Conservation (phyloP, 495 filamentous ascomycete species). For the Niebla homalea region DNA sequence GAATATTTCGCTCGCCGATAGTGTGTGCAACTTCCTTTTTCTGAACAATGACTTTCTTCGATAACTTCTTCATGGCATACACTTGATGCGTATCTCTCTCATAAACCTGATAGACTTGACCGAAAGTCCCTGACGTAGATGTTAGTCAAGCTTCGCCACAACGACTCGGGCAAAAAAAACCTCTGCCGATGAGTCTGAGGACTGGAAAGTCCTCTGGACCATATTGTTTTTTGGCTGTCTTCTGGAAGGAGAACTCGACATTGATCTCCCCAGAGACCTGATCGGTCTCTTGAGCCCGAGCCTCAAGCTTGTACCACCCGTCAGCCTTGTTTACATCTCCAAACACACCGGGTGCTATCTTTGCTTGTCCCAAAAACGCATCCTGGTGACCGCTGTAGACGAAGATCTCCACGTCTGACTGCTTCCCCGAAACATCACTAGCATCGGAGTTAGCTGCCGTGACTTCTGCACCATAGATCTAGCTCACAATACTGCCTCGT, state of each 20-base stretch:
- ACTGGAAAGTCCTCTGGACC: conserved; percentile 96
- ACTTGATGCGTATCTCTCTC: conserved; percentile 94
- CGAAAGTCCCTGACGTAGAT: conserved; percentile 56
- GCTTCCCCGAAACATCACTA: conserved; percentile 88
- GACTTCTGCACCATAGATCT: background rate
- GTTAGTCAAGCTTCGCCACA: conserved; percentile 1
- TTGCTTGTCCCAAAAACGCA: conserved; percentile 82
- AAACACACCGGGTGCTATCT: conserved; percentile 53
- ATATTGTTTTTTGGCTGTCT: conserved; percentile 82
- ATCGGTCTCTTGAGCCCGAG: conserved; percentile 49
- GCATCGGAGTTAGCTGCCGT: conserved; percentile 12
- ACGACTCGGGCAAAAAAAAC: conserved; percentile 19
- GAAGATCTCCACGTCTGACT: conserved; percentile 84
- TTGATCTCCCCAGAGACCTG: conserved; percentile 83
- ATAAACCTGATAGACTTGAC: conserved; percentile 98
- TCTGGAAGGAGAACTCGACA: conserved; percentile 73
- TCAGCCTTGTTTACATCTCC: conserved; percentile 58
- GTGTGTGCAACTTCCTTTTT: conserved; percentile 99
- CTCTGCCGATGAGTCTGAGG: conserved; percentile 91
- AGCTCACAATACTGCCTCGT: conserved; percentile 78
- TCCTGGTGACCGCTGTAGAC: conserved; percentile 79
- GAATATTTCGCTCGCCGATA: conserved; percentile 89
- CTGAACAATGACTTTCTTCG: conserved; percentile 98
- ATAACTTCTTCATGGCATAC: conserved; percentile 97
- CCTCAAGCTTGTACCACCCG: conserved; percentile 73